Evolutionary conservation across 345 rosid genomes (phyloP), one percentile per base, ranked within the genome.

Genomic region (Arabidopsis thaliana): DNA sequence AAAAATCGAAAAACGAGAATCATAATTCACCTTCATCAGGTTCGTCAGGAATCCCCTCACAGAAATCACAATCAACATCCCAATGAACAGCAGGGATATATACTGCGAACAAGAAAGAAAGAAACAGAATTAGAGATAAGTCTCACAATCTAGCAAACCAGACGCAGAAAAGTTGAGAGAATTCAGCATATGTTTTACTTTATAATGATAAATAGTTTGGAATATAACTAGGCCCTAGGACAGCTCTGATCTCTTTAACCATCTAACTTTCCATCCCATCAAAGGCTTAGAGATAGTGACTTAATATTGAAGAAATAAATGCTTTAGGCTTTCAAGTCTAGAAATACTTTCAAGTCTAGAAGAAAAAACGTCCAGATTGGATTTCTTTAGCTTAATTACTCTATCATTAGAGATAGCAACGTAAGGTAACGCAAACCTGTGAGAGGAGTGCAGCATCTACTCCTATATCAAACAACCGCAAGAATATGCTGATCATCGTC

Each of bases 21-120:
- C n/a, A 55, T 16, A 53, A 53, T 5, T 83, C 78, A 90, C 96
- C 99, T 95, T 92, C 97, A 95, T 92, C 52, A 95, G 71, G 70
- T 91, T 94, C 65, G 96, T 82, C 76, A 94, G 83, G 85, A 94
- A 94, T 56, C 97, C 97, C 30, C 97, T 91, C 30, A 95, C 99
- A 38, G 99, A 92, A 67, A 95, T 86, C 57, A 89, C 88, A 11
- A 95, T 84, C 91, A 92, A 78, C 85, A 95, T 85, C 70, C 99
- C 99, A 25, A 95, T 95, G 84, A 92, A 95, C 62, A 95, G 46
- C 74, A 92, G 82, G 69, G 99, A 95, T 59, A 95, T 88, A 79
- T 92, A 90, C 97, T 95, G 97, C 78, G 79, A 38, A 80, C 50
- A 78, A 57, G 25, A 79, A 77, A 50, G 68, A 68, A 69, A 49